Evolutionary conservation across 2,329 filamentous ascomycete genomes (phyloP).

Genomic region (Ascochyta pisi): DNA sequence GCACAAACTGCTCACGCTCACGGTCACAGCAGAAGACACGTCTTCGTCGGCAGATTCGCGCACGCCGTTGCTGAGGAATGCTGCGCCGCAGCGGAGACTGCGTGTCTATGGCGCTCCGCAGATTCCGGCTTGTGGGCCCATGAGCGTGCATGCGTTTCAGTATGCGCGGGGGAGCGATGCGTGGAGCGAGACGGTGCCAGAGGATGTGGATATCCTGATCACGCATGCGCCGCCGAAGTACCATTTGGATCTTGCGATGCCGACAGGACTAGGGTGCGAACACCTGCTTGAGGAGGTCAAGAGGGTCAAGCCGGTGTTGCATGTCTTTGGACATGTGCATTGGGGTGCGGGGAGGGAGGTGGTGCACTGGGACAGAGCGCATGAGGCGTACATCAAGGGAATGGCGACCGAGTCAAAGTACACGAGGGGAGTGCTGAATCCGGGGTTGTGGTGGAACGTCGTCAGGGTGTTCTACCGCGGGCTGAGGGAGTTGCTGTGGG

Average conservation of each 20-base stretch:
- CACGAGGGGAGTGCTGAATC: constrained; percentile 47
- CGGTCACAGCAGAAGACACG: constrained; percentile 44
- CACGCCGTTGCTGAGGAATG: constrained; percentile 31
- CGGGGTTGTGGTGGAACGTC: constrained; percentile 59
- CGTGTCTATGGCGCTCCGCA: constrained; percentile 83
- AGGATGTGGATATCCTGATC: constrained; percentile 76
- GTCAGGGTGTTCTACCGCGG: constrained; percentile 61
- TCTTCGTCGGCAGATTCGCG: constrained; percentile 4
- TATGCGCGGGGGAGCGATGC: constrained; percentile 71
- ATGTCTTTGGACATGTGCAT: constrained; percentile 88
- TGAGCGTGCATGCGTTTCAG: constrained; percentile 76
- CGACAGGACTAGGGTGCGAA: constrained; percentile 71
- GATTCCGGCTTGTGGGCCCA: constrained; percentile 74
- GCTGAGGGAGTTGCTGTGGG: constrained; percentile 64
- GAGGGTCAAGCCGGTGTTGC: constrained; percentile 75
- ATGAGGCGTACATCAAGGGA: constrained; percentile 74
- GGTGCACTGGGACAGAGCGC: constrained; percentile 76
- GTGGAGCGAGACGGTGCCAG: constrained; percentile 75
- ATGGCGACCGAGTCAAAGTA: constrained; percentile 52
- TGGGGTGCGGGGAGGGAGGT: constrained; percentile 73
- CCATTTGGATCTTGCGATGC: constrained; percentile 68
- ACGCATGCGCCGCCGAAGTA: constrained; percentile 81
- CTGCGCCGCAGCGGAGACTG: constrained; percentile 57
- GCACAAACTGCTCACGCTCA: constrained; percentile 68
- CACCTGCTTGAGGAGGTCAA: constrained; percentile 74